Base-by-base conservation (phyloP, 164 flowering plant species). In the Dillenia suffruticosa region DNA sequence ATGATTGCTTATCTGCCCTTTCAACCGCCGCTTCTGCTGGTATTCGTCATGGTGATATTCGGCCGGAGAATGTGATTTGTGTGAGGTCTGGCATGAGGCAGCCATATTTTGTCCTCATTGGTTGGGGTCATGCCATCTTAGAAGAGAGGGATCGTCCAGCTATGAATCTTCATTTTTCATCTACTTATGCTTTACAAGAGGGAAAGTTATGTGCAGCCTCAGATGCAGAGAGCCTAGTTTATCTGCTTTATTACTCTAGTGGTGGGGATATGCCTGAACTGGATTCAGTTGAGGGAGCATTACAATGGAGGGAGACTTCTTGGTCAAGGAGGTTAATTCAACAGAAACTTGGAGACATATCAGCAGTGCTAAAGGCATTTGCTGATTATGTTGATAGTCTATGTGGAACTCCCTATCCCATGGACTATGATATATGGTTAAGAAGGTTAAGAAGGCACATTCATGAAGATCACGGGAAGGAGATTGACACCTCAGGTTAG, bases 171-270 rank as follows among this genome's bases (percentile, higher is more conserved):
- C 87, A 80, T 44, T 92, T 79, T 63, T 90, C 96, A 26, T 90
- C 98, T 0, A 78, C 96, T 8, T 78, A 73, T 65, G 98, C 98
- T 24, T 88, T 92, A 53, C 96, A 90, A 66, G 83, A 90, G 57
- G 98, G 98, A 48, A 89, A 88, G 76, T 65, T 92, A n/a, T 92
- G 98, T 64, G 77, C 96, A 0, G 86, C 95, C 22, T 92, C 98
- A 10, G 98, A 92, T 80, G 90, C 92, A 24, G 98, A 92, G 76
- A 88, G 96, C 74, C 80, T 92, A 52, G 81, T 90, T 44, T 92
- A 92, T 63, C 63, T 88, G 74, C 81, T 92, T 44, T 92, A 82
- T 66, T 86, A 72, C 61, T 58, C 71, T 32, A 77, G 72, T 46
- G 93, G 96, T 48, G 96, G 93, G 12, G 69, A 57, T 51, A 59